Evolutionary conservation across 257 asterid species (phyloP).

Genomic region (Solanum pinnatisectum): DNA sequence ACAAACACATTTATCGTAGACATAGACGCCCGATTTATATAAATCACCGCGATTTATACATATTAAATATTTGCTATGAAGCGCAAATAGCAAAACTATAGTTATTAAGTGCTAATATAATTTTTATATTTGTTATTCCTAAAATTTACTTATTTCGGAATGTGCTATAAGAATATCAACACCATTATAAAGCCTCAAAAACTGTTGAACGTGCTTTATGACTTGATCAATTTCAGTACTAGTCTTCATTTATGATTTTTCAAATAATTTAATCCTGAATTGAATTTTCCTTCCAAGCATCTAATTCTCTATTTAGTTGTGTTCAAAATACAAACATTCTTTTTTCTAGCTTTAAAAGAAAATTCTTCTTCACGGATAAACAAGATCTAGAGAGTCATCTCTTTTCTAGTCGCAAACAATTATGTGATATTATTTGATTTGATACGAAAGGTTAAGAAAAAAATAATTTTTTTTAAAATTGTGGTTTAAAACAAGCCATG

Average conservation of each 20-base stretch:
- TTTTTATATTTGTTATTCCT: too few relatives aligned
- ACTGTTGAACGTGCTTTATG: background rate
- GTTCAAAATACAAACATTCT: background rate
- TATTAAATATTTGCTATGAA: too few relatives aligned
- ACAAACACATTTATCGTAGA: too few relatives aligned
- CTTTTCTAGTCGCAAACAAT: background rate
- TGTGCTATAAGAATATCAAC: background rate
- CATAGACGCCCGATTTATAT: too few relatives aligned
- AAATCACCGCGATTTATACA: too few relatives aligned
- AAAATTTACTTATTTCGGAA: background rate
- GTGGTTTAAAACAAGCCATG: too few relatives aligned
- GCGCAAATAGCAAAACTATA: too few relatives aligned
- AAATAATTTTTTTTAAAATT: too few relatives aligned
- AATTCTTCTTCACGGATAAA: background rate
- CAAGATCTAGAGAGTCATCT: background rate
- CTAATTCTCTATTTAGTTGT: background rate
- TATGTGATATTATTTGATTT: background rate
- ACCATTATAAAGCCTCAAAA: background rate
- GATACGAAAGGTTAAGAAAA: too few relatives aligned
- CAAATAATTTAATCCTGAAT: background rate
- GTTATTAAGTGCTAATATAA: too few relatives aligned
- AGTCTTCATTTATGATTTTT: background rate
- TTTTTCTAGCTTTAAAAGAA: background rate
- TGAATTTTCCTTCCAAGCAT: background rate
- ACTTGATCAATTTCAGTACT: background rate